Conservation (phyloP, 805 yeast species). For the Kurtzmaniella cleridarum region DNA sequence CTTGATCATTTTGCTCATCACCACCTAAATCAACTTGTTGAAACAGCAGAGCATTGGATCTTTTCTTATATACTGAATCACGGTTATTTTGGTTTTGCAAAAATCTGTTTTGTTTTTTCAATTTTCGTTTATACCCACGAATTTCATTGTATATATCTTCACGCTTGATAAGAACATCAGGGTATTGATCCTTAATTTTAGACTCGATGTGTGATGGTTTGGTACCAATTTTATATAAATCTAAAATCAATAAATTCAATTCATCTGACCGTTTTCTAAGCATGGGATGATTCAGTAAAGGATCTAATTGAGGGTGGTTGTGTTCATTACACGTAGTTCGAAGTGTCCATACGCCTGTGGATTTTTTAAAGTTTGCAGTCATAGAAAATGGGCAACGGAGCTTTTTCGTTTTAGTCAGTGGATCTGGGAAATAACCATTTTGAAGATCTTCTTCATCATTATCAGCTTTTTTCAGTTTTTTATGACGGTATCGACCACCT, state of each 20-base stretch:
- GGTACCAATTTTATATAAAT: constrained; percentile 49
- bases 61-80: constrained; percentile 16
- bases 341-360: constrained; percentile 46
- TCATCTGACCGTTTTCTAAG: constrained; percentile 49
- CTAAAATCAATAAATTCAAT: constrained; percentile 46
- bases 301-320: constrained; percentile 54
- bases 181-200: constrained; percentile 46
- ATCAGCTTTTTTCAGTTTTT: constrained; percentile 27
- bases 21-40: constrained; percentile 18
- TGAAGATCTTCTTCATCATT: constrained; percentile 18
- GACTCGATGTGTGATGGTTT: constrained; percentile 51
- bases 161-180: constrained; percentile 49
- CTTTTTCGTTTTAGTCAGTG: constrained; percentile 44
- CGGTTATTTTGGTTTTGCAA: constrained; percentile 9
- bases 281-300: constrained; percentile 52
- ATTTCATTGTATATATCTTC: constrained; percentile 57
- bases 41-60: constrained; percentile 21
- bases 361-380: constrained; percentile 50
- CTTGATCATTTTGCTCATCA: constrained; percentile 13
- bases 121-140: constrained; percentile 49
- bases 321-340: constrained; percentile 52
- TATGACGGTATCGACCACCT: constrained; percentile 53
- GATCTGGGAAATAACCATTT: constrained; percentile 32
- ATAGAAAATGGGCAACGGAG: constrained; percentile 55
- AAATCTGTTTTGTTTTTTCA: constrained; percentile 35